Percentiles rank a stretch among this genome's conserved stretches.
These are phyloP conservation scores for Lactarius hatsudake DNA, from an alignment of 768 basidiomycete genomes.

Conservation along the genomic window DNA sequence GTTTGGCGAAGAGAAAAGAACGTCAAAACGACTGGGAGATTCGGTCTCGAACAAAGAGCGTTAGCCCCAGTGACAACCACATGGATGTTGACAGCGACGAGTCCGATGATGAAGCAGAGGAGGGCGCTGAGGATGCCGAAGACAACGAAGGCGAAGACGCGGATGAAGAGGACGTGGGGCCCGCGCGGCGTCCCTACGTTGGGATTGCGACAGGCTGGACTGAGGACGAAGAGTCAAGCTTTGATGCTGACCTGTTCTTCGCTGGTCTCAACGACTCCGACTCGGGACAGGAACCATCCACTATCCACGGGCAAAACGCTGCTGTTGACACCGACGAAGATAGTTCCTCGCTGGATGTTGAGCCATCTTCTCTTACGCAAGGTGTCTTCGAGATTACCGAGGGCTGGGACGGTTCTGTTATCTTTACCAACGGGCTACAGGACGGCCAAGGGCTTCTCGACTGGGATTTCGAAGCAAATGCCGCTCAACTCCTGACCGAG, in stretches of 20 bases:
- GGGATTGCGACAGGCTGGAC: conserved; percentile 77
- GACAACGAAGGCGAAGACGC: conserved; percentile 49
- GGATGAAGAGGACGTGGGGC: conserved; percentile 34
- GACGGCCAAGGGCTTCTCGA: conserved; percentile 62
- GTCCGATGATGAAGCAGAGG: conserved; percentile 56
- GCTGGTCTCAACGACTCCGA: conserved; percentile 63
- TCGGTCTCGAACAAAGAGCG: conserved; percentile 23
- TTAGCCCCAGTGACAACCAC: conserved; percentile 49
- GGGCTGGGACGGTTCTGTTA: conserved; percentile 72
- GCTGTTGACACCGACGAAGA: conserved; percentile 38
- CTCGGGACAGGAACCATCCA: conserved; percentile 41
- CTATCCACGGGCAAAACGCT: conserved; percentile 30
- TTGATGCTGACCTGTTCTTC: conserved; percentile 84
- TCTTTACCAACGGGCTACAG: conserved; percentile 62
- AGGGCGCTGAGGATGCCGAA: conserved; percentile 41
- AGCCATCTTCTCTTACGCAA: conserved; percentile 10
- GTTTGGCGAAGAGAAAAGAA: conserved; percentile 38
- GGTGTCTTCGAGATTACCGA: conserved; percentile 60
- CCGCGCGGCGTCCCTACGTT: conserved; percentile 44
- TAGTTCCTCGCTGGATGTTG: conserved; percentile 26
- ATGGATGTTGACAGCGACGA: conserved; percentile 62
- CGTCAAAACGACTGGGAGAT: conserved; percentile 28
- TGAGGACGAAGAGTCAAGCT: conserved; percentile 71
- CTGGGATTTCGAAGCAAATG: conserved; percentile 66
- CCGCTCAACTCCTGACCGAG: conserved; percentile 47